phyloP scores from a whole-genome alignment of 768 basidiomycete genomes.

The Rhodotorula diobovata region DNA sequence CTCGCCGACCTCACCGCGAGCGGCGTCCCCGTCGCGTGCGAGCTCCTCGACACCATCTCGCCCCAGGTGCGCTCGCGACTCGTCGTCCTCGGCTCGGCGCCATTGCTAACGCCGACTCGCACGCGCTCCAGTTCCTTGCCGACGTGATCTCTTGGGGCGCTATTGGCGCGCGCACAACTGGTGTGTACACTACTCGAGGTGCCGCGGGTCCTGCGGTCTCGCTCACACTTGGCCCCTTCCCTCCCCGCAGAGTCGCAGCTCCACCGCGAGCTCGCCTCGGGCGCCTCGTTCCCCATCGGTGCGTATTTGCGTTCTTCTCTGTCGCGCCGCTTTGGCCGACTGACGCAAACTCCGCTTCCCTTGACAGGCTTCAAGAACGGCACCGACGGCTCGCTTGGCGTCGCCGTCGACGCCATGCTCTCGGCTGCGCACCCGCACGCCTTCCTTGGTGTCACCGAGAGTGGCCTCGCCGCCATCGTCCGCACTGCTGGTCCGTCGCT shows the following conservation, averaged over 20 bases:
- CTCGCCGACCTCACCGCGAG: slow-evolving; percentile 83
- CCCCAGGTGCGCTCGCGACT: slow-evolving; percentile 31
- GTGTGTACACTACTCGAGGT: neutral
- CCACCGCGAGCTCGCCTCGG: slow-evolving; percentile 91
- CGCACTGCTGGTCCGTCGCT: slow-evolving; percentile 24
- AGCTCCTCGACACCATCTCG: slow-evolving; percentile 69
- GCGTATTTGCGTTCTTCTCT: neutral
- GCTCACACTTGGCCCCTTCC: neutral
- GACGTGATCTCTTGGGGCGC: slow-evolving; percentile 82
- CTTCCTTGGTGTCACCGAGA: slow-evolving; percentile 70
- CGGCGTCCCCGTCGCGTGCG: slow-evolving; percentile 89
- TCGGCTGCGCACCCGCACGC: slow-evolving; percentile 86
- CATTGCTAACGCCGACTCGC: neutral
- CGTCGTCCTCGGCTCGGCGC: neutral
- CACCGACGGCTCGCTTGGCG: slow-evolving; percentile 79
- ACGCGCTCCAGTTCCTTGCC: slow-evolving; percentile 40
- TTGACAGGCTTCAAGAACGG: slow-evolving; percentile 91
- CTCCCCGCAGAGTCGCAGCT: slow-evolving; percentile 69
- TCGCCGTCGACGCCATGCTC: slow-evolving; percentile 96
- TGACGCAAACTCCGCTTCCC: slow-evolving; percentile 1
- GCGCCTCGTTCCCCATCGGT: slow-evolving; percentile 89
- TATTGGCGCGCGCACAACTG: slow-evolving; percentile 91
- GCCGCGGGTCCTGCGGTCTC: fast-evolving
- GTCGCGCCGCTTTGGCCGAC: neutral
- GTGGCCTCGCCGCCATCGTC: slow-evolving; percentile 82